Percentiles rank a stretch among this genome's conserved stretches.
Conservation (phyloP, 208 protist genomes). For the Zelonia costaricensis region DNA sequence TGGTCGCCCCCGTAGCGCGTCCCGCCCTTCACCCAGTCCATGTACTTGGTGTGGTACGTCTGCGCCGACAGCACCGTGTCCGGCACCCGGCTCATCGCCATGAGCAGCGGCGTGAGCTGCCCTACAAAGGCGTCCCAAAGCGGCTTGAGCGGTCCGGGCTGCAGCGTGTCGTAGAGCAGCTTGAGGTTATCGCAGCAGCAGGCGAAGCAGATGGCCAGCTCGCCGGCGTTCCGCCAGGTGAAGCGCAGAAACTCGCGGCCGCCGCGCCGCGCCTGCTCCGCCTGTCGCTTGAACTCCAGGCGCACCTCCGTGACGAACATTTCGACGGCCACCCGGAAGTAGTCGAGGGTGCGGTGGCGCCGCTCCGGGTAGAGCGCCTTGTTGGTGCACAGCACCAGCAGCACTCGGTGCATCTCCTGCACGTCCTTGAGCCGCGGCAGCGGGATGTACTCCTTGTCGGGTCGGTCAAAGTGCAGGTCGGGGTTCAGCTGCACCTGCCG, state of each 20-base stretch:
- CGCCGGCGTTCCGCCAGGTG: conserved; percentile 82
- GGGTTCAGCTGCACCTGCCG: conserved; percentile 58
- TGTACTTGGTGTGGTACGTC: conserved; percentile 84
- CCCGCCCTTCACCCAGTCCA: conserved; percentile 88
- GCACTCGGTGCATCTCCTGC: conserved; percentile 23
- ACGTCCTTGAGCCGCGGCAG: conserved; percentile 33
- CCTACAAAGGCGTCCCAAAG: conserved; percentile 63
- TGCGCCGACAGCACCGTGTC: conserved; percentile 44
- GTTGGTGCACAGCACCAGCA: conserved; percentile 51
- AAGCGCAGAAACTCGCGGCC: conserved; percentile 47
- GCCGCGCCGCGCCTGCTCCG: conserved; percentile 33
- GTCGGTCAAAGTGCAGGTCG: conserved; percentile 55
- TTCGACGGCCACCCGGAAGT: conserved; percentile 75
- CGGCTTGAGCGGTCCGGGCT: conserved; percentile 54
- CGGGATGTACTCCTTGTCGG: conserved; percentile 77
- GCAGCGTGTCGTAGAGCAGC: conserved; percentile 67
- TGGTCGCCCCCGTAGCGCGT: conserved; percentile 79
- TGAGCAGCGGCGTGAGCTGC: conserved; percentile 64
- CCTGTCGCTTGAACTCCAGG: conserved; percentile 66
- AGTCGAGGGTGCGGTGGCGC: conserved; percentile 73
- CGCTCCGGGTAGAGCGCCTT: conserved; percentile 61
- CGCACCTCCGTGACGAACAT: conserved; percentile 76
- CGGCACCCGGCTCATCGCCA: conserved; percentile 67
- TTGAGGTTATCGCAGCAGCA: conserved; percentile 86
- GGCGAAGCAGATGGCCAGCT: conserved; percentile 86